Evolutionary conservation across 148 eudicot species (phyloP).

Genomic region (Rhododendron henanense): DNA sequence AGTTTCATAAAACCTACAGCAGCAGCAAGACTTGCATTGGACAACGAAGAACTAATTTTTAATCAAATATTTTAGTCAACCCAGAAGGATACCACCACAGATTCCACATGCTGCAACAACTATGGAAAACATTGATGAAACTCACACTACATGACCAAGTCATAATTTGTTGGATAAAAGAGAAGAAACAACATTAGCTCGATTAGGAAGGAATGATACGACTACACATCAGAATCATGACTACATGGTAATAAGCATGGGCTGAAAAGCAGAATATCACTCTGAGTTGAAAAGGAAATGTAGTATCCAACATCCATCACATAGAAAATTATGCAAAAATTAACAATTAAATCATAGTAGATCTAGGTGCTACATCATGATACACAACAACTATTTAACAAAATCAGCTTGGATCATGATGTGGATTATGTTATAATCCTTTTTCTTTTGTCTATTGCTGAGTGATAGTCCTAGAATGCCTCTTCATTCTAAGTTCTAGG

Average conservation of each 20-base stretch:
- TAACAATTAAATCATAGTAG: not conserved
- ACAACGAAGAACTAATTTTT: no score
- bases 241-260: not conserved
- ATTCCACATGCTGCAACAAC: not conserved
- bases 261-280: not conserved
- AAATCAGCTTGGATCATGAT: not conserved
- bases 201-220: not conserved
- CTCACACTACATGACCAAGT: not conserved
- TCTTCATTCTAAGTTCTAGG: no score
- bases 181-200: not conserved
- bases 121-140: not conserved
- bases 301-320: not conserved
- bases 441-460: no score
- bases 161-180: not conserved
- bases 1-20: no score
- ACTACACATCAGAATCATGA: not conserved
- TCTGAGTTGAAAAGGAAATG: no score
- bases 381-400: not conserved
- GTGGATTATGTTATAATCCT: no score
- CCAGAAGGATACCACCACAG: no score
- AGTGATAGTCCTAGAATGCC: no score
- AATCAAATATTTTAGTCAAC: no score
- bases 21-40: no score
- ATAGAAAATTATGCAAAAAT: not conserved
- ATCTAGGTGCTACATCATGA: not conserved